Percentiles rank a stretch among this genome's conserved stretches.
Evolutionary conservation across 352 stramenopile genomes (phyloP).

Genomic region (Peronosclerospora sorghi): DNA sequence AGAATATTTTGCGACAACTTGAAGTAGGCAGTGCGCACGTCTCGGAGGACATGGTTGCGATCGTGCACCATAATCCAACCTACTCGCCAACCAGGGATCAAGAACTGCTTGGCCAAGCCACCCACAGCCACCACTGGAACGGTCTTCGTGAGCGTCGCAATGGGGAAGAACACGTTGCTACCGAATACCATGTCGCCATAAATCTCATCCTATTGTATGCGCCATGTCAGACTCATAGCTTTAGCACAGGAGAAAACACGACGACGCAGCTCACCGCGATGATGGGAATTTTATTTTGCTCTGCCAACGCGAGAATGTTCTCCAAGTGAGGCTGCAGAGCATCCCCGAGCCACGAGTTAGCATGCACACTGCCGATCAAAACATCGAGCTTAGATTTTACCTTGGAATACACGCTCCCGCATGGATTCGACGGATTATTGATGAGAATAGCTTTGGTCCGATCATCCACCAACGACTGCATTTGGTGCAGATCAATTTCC

Average conservation of each 20-base stretch:
- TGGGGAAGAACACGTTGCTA: too few species aligned
- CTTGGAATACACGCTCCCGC: too few species aligned
- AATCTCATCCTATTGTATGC: constrained; percentile 57
- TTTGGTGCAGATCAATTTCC: constrained; percentile 81
- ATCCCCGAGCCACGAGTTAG: neutral
- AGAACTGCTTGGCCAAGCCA: too few species aligned
- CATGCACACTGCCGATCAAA: too few species aligned
- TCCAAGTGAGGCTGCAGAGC: constrained; percentile 39
- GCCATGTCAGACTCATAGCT: neutral
- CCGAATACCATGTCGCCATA: constrained; percentile 86
- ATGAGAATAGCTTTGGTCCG: constrained; percentile 89
- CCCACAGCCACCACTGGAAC: too few species aligned
- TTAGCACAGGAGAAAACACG: neutral
- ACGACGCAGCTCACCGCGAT: constrained; percentile 67
- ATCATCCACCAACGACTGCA: constrained; percentile 80
- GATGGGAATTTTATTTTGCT: too few species aligned
- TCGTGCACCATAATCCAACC: constrained; percentile 94
- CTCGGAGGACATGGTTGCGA: constrained; percentile 53
- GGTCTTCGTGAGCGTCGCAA: too few species aligned
- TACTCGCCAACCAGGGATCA: constrained; percentile 91
- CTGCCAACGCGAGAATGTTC: too few species aligned
- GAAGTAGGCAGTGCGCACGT: constrained; percentile 84
- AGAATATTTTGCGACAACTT: too few species aligned
- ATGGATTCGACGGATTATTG: too few species aligned
- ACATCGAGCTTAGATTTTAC: too few species aligned